Base-by-base conservation (phyloP, 2,329 filamentous ascomycete species). In the Pseudogymnoascus sp. region DNA sequence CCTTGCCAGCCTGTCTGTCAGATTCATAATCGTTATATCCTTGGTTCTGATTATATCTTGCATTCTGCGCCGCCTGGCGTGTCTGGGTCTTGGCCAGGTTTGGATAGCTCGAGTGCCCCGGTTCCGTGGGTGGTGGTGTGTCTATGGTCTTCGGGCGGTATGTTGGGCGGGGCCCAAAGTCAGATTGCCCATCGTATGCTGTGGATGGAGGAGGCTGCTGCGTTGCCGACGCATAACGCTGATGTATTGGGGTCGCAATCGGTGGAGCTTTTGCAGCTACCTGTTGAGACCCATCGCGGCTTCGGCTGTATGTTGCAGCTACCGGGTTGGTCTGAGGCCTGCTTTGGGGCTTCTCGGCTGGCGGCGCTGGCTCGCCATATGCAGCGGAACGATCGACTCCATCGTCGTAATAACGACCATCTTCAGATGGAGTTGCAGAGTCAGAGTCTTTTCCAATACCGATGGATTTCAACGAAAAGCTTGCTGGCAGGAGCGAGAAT, bases 401-500 rank as follows among this genome's bases (percentile, higher is more conserved):
- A 30, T 64, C 57, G 30, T 67, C 63, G 35, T 52, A 48, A 19
- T 68, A 66, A 12, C 63, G 59, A 18, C 62, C 59, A 57, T 67
- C 63, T 12, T 64, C 63, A 5, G 64, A 61, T 35, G 65, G 62
- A 41, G 63, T 61, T 26, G 62, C 62, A 12, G 66, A 62, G n/a
- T 65, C 64, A 10, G 41, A 28, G 57, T 86, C 77, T 73, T 80
- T 80, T 67, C 81, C 73, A 65, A 85, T 73, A 6, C 82, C 82
- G 63, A 89, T 84, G 0, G 81, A 77, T 68, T 83, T 87, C 67
- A 86, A 72, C 3, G 84, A 86, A 67, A 88, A 83, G 0, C 80
- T 81, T 2, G 77, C 74, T 2, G 84, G 84, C 34, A 90, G 77
- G 23, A 92, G 76, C 10, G 88, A 91, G 71, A 91, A 90, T 37